These are phyloP conservation scores for Macrolepiota fuliginosa DNA, from an alignment of 768 basidiomycete species.

Conservation along the genomic window DNA sequence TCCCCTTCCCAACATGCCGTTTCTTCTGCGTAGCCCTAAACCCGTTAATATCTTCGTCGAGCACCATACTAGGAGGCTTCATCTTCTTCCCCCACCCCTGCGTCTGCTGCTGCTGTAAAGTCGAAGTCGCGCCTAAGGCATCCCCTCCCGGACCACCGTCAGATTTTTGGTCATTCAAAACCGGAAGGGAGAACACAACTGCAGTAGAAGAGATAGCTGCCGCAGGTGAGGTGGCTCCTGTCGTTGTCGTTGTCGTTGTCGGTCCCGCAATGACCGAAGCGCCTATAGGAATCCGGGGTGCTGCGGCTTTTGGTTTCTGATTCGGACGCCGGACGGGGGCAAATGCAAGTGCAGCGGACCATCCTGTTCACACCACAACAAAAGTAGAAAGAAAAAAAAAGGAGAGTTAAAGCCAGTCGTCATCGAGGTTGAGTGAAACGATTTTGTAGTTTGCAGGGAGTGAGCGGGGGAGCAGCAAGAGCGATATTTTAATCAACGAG, in stretches of 20 bases:
- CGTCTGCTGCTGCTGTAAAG: constrained; percentile 25
- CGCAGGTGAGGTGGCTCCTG: constrained; percentile 11
- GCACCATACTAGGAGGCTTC: constrained; percentile 86
- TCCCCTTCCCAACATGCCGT: constrained; percentile 46
- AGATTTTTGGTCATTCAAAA: constrained; percentile 41
- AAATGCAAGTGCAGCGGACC: constrained; percentile 89
- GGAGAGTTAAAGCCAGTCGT: neutral
- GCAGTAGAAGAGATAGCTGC: constrained; percentile 51
- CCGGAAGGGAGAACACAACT: constrained; percentile 69
- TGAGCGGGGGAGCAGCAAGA: constrained; percentile 26
- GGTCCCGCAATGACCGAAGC: constrained; percentile 51
- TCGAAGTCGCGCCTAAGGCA: constrained; percentile 1
- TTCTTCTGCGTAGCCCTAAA: constrained; percentile 61
- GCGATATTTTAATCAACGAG: constrained; percentile 56
- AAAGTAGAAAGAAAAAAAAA: neutral
- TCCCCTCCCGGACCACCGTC: constrained; percentile 18
- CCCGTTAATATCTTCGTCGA: constrained; percentile 87
- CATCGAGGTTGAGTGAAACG: neutral
- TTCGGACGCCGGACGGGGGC: constrained; percentile 72
- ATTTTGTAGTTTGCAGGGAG: neutral
- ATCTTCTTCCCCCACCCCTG: constrained; percentile 87
- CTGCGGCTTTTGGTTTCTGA: constrained; percentile 56
- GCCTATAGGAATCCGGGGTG: constrained; percentile 57
- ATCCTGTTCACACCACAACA: constrained; percentile 48
- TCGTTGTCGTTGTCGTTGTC: too few relatives aligned